Conservation (phyloP, 2,329 filamentous ascomycete species). For the Dichotomopilus funicola region DNA sequence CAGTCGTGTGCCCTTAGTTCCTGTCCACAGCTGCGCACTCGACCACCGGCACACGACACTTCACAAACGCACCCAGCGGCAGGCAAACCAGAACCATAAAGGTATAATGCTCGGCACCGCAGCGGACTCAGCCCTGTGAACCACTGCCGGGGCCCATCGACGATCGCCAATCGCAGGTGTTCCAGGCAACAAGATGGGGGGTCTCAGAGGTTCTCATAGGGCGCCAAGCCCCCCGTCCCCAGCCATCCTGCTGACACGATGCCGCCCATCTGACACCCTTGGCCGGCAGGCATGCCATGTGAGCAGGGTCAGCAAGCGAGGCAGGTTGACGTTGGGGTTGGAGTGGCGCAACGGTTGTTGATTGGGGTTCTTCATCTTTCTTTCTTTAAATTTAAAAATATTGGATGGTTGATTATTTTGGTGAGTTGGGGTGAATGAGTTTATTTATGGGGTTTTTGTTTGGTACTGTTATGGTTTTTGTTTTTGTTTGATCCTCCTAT, state of each 20-base stretch:
- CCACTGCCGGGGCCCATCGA: background rate
- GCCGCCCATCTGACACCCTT: background rate
- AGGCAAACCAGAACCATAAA: no score
- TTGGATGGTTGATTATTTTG: background rate
- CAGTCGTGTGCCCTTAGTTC: no score
- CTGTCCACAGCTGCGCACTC: no score
- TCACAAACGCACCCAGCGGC: no score
- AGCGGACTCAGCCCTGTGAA: background rate
- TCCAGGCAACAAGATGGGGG: background rate
- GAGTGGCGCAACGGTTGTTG: background rate
- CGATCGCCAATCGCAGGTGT: background rate
- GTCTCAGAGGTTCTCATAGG: background rate
- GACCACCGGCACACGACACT: no score
- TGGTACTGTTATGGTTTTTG: no score
- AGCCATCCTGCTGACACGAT: conserved; percentile 7
- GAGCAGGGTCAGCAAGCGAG: conserved; percentile 2
- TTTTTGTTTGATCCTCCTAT: no score
- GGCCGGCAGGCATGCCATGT: background rate
- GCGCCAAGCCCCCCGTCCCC: conserved; percentile 7
- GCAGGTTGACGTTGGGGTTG: no score
- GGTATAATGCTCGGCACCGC: background rate
- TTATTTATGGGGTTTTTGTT: no score
- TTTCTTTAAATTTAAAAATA: background rate
- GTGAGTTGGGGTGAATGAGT: background rate
- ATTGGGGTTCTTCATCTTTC: background rate